Conservation (phyloP, 78 protist species). For the Trichosphaerium sp. region DNA sequence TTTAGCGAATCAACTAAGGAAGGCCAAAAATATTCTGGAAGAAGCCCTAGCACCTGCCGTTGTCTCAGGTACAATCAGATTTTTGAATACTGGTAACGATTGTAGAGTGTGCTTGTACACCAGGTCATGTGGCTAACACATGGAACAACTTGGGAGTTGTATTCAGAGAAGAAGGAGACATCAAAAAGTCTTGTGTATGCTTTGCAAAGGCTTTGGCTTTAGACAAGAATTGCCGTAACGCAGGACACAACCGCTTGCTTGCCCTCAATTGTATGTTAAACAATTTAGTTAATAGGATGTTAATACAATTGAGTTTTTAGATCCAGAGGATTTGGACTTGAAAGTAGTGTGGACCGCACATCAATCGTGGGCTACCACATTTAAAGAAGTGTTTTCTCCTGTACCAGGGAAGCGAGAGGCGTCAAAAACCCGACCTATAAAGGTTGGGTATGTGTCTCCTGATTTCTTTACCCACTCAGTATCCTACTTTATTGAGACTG, state of each 20-base stretch:
- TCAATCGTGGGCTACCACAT: neutral
- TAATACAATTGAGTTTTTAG: neutral
- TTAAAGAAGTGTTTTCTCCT: too few species aligned
- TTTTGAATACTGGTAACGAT: too few species aligned
- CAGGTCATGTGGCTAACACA: too few species aligned
- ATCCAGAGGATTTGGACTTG: neutral
- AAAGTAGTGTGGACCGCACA: neutral
- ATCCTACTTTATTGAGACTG: slow-evolving; percentile 52
- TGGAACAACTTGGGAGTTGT: slow-evolving; percentile 47
- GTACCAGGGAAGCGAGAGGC: neutral
- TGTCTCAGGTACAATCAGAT: too few species aligned
- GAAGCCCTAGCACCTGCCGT: too few species aligned
- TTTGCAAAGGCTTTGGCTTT: slow-evolving; percentile 12
- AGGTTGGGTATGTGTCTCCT: slow-evolving; percentile 62
- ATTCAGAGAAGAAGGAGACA: slow-evolving; percentile 39
- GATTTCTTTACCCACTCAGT: slow-evolving; percentile 61
- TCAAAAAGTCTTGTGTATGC: slow-evolving; percentile 19
- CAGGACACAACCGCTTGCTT: slow-evolving; percentile 40
- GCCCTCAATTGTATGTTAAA: slow-evolving; percentile 31
- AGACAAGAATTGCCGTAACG: slow-evolving; percentile 26
- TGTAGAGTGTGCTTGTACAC: too few species aligned
- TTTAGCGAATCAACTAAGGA: too few species aligned
- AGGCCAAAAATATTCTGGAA: too few species aligned
- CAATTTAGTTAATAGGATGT: neutral
- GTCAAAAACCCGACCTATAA: neutral